Evolutionary conservation across 225 moss, liverwort and hornwort species (phyloP), one percentile per base, ranked within the genome.

Genomic region (Polytrichum formosum): DNA sequence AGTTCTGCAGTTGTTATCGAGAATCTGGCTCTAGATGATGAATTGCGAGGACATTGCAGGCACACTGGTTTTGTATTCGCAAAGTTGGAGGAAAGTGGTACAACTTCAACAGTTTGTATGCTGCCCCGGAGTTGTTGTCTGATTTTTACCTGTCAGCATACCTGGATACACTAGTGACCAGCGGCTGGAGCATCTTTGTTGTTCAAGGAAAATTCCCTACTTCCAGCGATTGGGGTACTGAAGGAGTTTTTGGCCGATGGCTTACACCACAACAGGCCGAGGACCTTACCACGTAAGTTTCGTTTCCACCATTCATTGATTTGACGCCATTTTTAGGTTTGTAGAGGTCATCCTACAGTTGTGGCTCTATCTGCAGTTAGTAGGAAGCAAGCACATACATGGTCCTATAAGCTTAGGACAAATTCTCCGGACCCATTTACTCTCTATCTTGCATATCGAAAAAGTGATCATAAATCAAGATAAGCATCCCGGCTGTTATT

Each of bases 21-120:
- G 46, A 35, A 46, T 46, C 46, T 46, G 46, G 46, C 46, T 46
- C 46, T 46, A 46, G 46, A 46, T 46, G 46, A 46, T 16, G 26
- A 53, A 58, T 20, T 64, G 59, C n/a, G 10, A 30, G 54, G 67
- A 73, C 31, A 67, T 35, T 79, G 77, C 55, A 90, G 86, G 87
- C 84, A 58, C 87, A 90, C 54, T 90, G 89, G 87, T 90, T 90
- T 60, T 81, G 83, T 70, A 90, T 90, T 56, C 89, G 87, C 54
- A 90, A 75, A 81, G 86, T 90, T 63, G 89, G 77, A 56, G 75
- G 77, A 25, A 81, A 71, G 72, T 90, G 89, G 89, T 90, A 84
- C 64, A 90, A 90, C 56, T 90, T 90, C 29, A 90, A 90, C 75
- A 90, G 87, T 62, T 82, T 90, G 72, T 90, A 90, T 72, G 84